Percentiles rank a stretch among this genome's conserved stretches.
Evolutionary conservation across 371 early-diverging fungal genomes (phyloP).

Genomic region (Sporodiniella umbellata): DNA sequence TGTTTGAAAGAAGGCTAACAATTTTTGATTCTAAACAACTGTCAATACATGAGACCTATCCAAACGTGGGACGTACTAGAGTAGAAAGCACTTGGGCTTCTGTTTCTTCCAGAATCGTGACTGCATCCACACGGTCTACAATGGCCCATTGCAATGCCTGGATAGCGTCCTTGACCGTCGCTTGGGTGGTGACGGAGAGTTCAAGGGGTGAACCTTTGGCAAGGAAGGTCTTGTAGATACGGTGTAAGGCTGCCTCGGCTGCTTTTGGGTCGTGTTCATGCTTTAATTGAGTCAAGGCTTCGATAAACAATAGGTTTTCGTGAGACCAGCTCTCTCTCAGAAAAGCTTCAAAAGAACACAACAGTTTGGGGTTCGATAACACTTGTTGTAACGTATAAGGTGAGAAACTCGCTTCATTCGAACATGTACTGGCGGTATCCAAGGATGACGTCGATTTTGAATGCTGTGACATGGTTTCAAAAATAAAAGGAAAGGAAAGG

Average conservation of each 20-base stretch:
- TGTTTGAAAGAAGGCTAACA: slow-evolving; percentile 12
- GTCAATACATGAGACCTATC: too few species aligned
- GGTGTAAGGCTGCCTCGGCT: slow-evolving; percentile 19
- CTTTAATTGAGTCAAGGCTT: slow-evolving; percentile 24
- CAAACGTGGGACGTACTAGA: slow-evolving; percentile 14
- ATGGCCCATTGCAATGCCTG: slow-evolving; percentile 25
- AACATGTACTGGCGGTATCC: too few species aligned
- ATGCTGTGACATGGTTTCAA: slow-evolving; percentile 13
- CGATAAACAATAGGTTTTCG: slow-evolving; percentile 26
- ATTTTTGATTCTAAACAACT: slow-evolving; percentile 18
- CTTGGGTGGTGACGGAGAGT: slow-evolving; percentile 23
- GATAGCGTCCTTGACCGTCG: slow-evolving; percentile 21
- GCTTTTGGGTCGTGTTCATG: slow-evolving; percentile 20
- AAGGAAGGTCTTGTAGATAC: slow-evolving; percentile 28
- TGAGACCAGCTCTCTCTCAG: slow-evolving; percentile 24
- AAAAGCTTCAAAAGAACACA: slow-evolving; percentile 23
- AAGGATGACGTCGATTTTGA: slow-evolving; percentile 5
- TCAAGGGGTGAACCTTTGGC: slow-evolving; percentile 21
- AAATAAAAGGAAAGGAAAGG: too few species aligned
- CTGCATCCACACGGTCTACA: slow-evolving; percentile 18
- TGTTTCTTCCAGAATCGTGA: slow-evolving; percentile 26
- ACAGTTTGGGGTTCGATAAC: slow-evolving; percentile 22
- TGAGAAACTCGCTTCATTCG: too few species aligned
- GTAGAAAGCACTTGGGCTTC: slow-evolving; percentile 25
- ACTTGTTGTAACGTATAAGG: slow-evolving; percentile 19